phyloP scores from a whole-genome alignment of 106 monocot species.

The Phalaenopsis aphrodite region DNA sequence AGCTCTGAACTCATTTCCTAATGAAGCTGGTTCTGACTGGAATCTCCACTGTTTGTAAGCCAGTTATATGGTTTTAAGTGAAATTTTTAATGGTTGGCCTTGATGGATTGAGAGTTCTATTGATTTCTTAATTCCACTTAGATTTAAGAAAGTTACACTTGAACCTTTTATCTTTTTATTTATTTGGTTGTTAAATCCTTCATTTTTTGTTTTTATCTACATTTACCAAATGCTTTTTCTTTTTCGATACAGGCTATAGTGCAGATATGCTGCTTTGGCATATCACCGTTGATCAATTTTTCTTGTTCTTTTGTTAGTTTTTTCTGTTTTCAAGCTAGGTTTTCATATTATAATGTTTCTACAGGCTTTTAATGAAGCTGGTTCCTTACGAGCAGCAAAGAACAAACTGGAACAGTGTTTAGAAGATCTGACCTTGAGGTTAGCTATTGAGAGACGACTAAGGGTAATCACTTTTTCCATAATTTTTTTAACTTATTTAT shows the following conservation, averaged over 20 bases:
- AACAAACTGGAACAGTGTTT: conserved; percentile 77
- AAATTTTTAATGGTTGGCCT: not conserved
- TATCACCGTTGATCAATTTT: not conserved
- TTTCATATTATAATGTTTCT: not conserved
- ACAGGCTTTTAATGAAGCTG: conserved; percentile 85
- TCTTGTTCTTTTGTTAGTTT: not conserved
- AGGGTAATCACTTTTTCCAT: conserved; percentile 34
- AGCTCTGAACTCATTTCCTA: too few relatives aligned
- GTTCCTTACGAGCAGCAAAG: conserved; percentile 83
- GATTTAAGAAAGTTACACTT: not conserved
- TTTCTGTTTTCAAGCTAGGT: not conserved
- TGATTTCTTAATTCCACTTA: not conserved
- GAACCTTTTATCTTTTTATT: not conserved
- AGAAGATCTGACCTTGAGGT: conserved; percentile 64
- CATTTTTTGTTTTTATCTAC: not conserved
- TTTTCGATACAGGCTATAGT: not conserved
- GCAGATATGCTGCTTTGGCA: not conserved
- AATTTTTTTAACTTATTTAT: too few relatives aligned
- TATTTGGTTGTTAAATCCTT: too few relatives aligned
- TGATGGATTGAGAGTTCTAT: not conserved
- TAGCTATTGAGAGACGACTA: conserved; percentile 61
- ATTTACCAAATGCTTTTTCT: not conserved
- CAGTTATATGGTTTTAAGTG: not conserved
- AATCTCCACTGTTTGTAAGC: too few relatives aligned
- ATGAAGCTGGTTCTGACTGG: too few relatives aligned